A percentile compares a stretch with the other conserved stretches of the same genome.
Conservation (phyloP, 257 asterid species). For the Asclepias syriaca region DNA sequence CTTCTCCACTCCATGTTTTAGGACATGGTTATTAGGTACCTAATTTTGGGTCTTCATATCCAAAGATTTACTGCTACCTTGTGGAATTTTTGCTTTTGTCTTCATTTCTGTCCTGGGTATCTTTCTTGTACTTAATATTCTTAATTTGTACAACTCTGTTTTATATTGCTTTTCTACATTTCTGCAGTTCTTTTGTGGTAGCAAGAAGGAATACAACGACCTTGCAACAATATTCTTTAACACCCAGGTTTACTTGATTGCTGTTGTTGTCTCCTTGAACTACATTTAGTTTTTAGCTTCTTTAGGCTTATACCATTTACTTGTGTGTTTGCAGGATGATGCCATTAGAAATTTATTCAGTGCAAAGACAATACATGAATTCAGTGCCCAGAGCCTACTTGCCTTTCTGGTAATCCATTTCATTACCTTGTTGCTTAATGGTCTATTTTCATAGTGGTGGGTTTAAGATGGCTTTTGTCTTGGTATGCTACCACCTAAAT, state of each 20-base stretch:
- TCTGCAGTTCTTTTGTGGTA: slow-evolving; percentile 75
- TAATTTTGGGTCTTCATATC: not conserved
- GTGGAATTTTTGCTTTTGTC: not conserved
- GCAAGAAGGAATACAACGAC: slow-evolving; percentile 78
- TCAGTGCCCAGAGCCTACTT: slow-evolving; percentile 84
- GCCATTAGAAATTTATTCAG: slow-evolving; percentile 98
- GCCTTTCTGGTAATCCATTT: slow-evolving; percentile 67
- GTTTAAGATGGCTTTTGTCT: not conserved
- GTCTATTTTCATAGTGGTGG: not conserved
- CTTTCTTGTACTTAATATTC: not conserved
- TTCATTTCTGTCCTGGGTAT: not conserved
- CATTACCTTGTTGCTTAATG: slow-evolving; percentile 9
- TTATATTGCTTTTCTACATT: slow-evolving; percentile 16
- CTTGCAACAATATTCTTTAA: slow-evolving; percentile 97
- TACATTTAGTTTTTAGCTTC: not conserved
- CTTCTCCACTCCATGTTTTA: not conserved
- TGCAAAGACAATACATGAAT: slow-evolving; percentile 94
- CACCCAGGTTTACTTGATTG: slow-evolving; percentile 64
- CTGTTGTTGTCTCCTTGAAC: not conserved
- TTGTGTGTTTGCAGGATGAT: slow-evolving; percentile 68
- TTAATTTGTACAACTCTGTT: slow-evolving; percentile 7
- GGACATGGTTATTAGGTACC: not conserved
- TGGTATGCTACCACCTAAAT: not conserved
- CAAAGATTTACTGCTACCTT: not conserved
- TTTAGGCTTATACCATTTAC: slow-evolving; percentile 30